Evolutionary conservation across 768 basidiomycete genomes (phyloP), one percentile per base, ranked within the genome.

Genomic region (Psilocybe cyanescens): DNA sequence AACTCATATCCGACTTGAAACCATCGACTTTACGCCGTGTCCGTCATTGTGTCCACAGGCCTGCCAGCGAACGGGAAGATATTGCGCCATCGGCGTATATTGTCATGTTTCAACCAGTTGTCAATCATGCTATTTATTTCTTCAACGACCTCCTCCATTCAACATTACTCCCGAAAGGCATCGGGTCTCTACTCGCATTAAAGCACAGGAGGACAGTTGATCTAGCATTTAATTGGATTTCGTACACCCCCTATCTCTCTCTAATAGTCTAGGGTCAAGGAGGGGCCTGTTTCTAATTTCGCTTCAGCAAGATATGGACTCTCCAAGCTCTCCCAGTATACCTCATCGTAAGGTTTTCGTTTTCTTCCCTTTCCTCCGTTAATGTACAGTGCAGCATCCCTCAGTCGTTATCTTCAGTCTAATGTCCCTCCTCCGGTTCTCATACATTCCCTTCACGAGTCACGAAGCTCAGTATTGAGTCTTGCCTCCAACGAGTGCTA

Each of bases 371-470:
- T 52, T 28, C 37, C 60, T 6, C 45, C n/a, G 33, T 61, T 68
- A 50, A 72, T 68, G 66, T 47, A 45, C 6, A 57, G 54, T 62
- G 47, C 70, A 86, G 87, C 85, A 2, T 88, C 88, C 51, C 80
- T 89, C 41, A 85, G 84, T 71, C 85, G 84, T 35, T 75, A 86
- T 14, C 77, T 85, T 12, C 79, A 82, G 35, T 76, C 76, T 37
- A 69, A 75, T 61, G 70, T 71, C 24, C 68, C 78, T 7, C 70
- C 74, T 11, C 89, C 89, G 1, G 72, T 73, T 29, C 81, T 91
- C 1, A 69, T 86, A 4, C 92, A 94, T 71, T 87, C 89, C 3
- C 79, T 94, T n/a, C 81, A 87, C 64, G 87, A 91, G 71, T 77
- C 82, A 45, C 79, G 82, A 52, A 87, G 82, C 71, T 93, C 92